Evolutionary conservation across 768 basidiomycete species (phyloP).

Genomic region (Panaeolus cyanescens): DNA sequence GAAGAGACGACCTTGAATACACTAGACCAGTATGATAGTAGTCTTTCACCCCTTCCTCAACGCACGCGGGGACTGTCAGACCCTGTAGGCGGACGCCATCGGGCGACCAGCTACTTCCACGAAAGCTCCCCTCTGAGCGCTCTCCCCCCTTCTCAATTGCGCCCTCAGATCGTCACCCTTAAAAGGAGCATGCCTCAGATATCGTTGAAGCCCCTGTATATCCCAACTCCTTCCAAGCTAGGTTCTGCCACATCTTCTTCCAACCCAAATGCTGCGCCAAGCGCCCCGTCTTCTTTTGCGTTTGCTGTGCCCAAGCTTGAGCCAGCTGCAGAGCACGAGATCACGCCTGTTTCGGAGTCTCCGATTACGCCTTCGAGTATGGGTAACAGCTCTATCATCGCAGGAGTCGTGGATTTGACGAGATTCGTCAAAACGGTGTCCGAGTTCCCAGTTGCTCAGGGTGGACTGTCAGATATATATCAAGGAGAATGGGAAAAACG

Average conservation of each 20-base stretch:
- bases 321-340: background rate
- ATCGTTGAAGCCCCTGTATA: background rate
- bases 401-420: constrained; percentile 35
- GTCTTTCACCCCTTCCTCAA: background rate
- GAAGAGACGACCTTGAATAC: background rate
- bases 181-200: background rate
- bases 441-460: constrained; percentile 39
- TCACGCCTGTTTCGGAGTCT: constrained; percentile 18
- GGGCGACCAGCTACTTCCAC: background rate
- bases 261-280: background rate
- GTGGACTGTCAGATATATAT: constrained; percentile 52
- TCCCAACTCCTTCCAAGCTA: background rate
- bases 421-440: constrained; percentile 23
- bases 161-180: background rate
- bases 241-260: background rate
- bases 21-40: background rate
- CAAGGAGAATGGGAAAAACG: constrained; percentile 34
- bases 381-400: constrained; percentile 28
- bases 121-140: background rate
- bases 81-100: background rate
- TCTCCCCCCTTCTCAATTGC: background rate
- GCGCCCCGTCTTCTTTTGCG: background rate
- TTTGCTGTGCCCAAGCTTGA: background rate
- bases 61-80: background rate
- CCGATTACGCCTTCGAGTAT: constrained; percentile 27